Evolutionary conservation across 2,329 filamentous ascomycete species (phyloP), one percentile per base, ranked within the genome.

Genomic region (Penicillium verrucosum): DNA sequence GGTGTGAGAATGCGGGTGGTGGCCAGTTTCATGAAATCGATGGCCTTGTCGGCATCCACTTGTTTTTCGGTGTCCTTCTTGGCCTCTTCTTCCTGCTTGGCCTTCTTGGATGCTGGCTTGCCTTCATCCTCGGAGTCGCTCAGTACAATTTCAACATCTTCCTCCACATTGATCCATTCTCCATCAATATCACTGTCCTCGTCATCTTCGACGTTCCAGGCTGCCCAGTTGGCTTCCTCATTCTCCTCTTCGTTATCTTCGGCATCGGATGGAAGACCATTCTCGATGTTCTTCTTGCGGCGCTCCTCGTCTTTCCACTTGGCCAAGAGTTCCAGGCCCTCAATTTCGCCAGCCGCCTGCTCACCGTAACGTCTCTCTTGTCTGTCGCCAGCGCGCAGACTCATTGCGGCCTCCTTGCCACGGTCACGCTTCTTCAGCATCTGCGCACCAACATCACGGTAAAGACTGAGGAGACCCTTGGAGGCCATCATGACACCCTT

Each of bases 401-500:
- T 87, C 71, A 99, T 92, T 0, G 90, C 86, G 12, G 94, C 94
- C 51, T 92, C 87, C 78, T 96, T 96, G 67, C 94, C 94, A 66
- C 94, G 85, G 71, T 97, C 94, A 69, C 89, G 86, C 80, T 91
- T 95, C 75, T 88, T 89, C 58, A 99, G 79, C 77, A 97, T 84
- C 64, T 96, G 90, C 0, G 94, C 90, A 36, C 89, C 92, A 14
- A 96, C 89, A 70, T 97, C 92, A 65, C 94, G 83, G 78, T 96
- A 99, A 6, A 99, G 81, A 25, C 90, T 91, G 41, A 99, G 80
- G 7, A 99, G 80, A 61, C 94, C 93, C 73, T 94, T 93, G 14
- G 93, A 92, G 8, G 94, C 94, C 94, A 99, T 97, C 84, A 96
- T 92, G n/a, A 94, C 90, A 58, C 93, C 92, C 80, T 97, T 99